Base-by-base conservation (phyloP, 2,329 filamentous ascomycete genomes). In the Metarhizium anisopliae region DNA sequence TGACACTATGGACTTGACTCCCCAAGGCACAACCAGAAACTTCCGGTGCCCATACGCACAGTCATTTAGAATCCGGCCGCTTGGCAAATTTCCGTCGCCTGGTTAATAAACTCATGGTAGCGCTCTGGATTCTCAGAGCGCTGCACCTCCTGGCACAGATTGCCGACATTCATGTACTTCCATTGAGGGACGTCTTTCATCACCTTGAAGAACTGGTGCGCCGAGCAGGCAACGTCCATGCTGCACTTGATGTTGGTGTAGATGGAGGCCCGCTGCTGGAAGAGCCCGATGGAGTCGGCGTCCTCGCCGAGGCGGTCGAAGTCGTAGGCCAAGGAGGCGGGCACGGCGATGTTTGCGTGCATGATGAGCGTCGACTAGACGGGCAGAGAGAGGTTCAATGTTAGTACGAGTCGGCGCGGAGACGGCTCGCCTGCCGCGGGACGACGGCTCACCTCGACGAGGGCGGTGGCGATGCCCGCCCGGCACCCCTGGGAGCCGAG, bases 391-490 rank as follows among this genome's bases (percentile, higher is more conserved):
- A 25, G 25, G 25, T 3, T 25, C 20, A 25, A 25, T 25, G 20
- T 25, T 25, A 25, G 25, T 1, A 25, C 25, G 1, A 25, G 25
- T 25, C 25, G 25, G 25, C 25, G 25, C 25, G 25, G 25, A 25
- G 25, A 25, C 25, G 25, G 25, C 25, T 25, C 25, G 25, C 4
- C 25, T 25, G 25, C 25, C 25, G 25, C 25, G 25, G 25, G 10
- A 35, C 6, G 32, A 35, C 32, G 32, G 32, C 50, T 7, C 47
- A 61, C 61, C 59, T 63, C 61, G 42, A 57, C 58, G 45, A 63
- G 56, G 43, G 53, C 60, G 3, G 61, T 59, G 20, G 61, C 55
- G 29, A 63, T 61, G 49, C 51, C 60, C 32, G 56, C 56, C 11
- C 57, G 47, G 53, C 61, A 61, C 18, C 60, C 61, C 6, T 60